Percentiles rank a stretch among this genome's conserved stretches.
Conservation (phyloP, 2,329 filamentous ascomycete species). For the Gremmenia infestans region DNA sequence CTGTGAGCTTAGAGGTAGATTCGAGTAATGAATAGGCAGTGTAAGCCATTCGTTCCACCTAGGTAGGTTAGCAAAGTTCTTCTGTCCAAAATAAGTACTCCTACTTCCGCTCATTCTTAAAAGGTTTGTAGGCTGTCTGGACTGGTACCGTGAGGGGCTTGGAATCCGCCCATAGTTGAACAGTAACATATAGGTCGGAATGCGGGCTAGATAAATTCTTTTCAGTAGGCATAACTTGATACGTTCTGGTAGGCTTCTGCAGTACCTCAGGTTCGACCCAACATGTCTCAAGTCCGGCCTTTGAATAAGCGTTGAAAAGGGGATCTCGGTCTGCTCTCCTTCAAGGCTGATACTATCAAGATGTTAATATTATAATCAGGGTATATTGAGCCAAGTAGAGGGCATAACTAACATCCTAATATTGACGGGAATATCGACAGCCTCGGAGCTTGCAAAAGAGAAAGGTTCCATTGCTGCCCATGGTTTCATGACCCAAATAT, state of each 20-base stretch:
- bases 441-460: constrained; percentile 86
- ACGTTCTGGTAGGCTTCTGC: background rate
- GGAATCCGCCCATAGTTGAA: constrained; percentile 91
- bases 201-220: constrained; percentile 49
- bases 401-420: constrained; percentile 52
- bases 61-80: constrained; percentile 16
- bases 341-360: constrained; percentile 65
- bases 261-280: constrained; percentile 74
- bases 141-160: constrained; percentile 89
- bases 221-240: constrained; percentile 14
- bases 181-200: constrained; percentile 89
- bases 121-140: constrained; percentile 89
- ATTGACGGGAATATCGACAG: constrained; percentile 68
- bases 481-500: constrained; percentile 1
- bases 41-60: constrained; percentile 97
- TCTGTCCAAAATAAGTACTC: background rate
- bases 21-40: constrained; percentile 78
- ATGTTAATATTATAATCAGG: constrained; percentile 14
- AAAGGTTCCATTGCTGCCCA: constrained; percentile 74
- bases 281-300: constrained; percentile 78
- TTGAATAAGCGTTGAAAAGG: constrained; percentile 72
- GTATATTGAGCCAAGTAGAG: background rate
- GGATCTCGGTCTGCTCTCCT: constrained; percentile 69
- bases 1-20: constrained; percentile 74
- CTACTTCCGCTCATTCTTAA: constrained; percentile 66